Evolutionary conservation across 2,329 filamentous ascomycete genomes (phyloP).

Genomic region (Talaromyces sp.): DNA sequence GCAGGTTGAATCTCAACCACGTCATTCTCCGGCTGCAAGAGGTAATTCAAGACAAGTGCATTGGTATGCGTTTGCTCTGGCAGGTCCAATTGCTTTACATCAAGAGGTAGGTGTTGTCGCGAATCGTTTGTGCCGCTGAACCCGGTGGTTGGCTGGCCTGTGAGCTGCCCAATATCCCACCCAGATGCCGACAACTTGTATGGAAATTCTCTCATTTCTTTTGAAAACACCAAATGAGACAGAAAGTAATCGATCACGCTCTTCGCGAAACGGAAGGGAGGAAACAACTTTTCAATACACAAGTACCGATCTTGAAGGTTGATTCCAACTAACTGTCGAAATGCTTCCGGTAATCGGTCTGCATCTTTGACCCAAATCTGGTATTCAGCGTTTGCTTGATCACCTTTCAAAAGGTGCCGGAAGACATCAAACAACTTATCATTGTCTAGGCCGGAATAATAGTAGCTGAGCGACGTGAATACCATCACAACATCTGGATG

Average conservation of each 20-base stretch:
- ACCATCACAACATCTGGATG: conserved; percentile 55
- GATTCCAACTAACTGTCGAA: conserved; percentile 42
- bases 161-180: conserved; percentile 18
- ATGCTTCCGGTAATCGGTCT: conserved; percentile 22
- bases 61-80: conserved; percentile 58
- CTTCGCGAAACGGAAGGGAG: conserved; percentile 48
- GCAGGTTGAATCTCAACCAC: conserved; percentile 4
- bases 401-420: conserved; percentile 42
- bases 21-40: conserved; percentile 51
- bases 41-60: conserved; percentile 56
- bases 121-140: conserved; percentile 69
- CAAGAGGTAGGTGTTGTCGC: conserved; percentile 50
- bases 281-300: conserved; percentile 49
- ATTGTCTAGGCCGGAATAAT: conserved; percentile 50
- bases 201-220: conserved; percentile 50
- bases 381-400: conserved; percentile 50
- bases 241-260: conserved; percentile 60
- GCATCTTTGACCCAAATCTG: conserved; percentile 25
- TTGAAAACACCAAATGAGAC: conserved; percentile 53
- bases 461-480: conserved; percentile 53
- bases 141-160: conserved; percentile 44
- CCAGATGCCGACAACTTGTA: conserved; percentile 56
- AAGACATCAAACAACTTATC: conserved; percentile 48
- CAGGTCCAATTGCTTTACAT: conserved; percentile 53
- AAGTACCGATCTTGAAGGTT: conserved; percentile 54